Evolutionary conservation across 306 rosid genomes (phyloP).

Genomic region (Inga laurina): DNA sequence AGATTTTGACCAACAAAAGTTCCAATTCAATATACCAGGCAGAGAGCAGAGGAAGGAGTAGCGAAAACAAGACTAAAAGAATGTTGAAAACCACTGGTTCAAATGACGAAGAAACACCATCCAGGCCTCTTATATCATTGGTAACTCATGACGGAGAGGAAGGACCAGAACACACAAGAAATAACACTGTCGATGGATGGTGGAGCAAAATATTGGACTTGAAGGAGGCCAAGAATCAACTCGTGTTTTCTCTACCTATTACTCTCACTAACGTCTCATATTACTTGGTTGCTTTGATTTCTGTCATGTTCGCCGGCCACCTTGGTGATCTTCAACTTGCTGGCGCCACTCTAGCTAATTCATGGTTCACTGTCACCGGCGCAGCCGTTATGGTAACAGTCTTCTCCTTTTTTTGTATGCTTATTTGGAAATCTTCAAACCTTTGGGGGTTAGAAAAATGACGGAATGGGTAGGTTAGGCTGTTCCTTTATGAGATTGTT

Average conservation of each 20-base stretch:
- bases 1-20: background rate
- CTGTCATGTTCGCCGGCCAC: slow-evolving; percentile 1
- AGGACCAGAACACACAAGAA: background rate
- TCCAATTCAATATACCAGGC: background rate
- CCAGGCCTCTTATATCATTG: background rate
- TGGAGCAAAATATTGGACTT: background rate
- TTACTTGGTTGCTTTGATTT: background rate
- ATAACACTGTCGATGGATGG: background rate
- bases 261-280: background rate
- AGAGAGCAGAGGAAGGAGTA: background rate
- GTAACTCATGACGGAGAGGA: background rate
- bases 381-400: background rate
- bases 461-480: background rate
- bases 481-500: background rate
- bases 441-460: background rate
- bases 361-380: background rate
- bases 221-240: background rate
- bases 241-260: background rate
- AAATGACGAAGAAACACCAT: background rate
- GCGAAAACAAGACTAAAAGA: background rate
- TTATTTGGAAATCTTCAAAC: background rate
- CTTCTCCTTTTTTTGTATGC: background rate
- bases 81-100: background rate
- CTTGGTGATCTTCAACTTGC: background rate
- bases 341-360: background rate